Conservation (phyloP, 257 asterid species). For the Sherardia arvensis region DNA sequence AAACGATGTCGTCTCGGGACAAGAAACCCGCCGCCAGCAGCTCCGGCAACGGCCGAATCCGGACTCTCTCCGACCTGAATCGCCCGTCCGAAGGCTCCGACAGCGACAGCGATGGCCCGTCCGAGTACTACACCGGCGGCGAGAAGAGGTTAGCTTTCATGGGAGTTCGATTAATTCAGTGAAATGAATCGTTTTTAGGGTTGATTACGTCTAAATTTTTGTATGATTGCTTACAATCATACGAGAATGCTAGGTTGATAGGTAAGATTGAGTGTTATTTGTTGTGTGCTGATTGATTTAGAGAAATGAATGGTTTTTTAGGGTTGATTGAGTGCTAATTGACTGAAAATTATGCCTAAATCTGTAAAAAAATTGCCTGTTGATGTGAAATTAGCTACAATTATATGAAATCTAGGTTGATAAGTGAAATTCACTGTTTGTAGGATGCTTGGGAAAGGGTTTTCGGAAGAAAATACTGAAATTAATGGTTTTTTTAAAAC, state of each 20-base stretch:
- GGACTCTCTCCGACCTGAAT: constrained; percentile 90
- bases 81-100: constrained; percentile 70
- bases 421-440: background rate
- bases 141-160: constrained; percentile 62
- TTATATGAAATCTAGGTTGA: background rate
- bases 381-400: too few relatives aligned
- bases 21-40: constrained; percentile 48
- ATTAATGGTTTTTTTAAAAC: background rate
- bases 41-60: constrained; percentile 58
- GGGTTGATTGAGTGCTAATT: too few relatives aligned
- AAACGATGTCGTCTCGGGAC: constrained; percentile 64
- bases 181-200: background rate
- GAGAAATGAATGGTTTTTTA: too few relatives aligned
- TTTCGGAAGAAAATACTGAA: background rate
- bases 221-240: background rate
- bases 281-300: too few relatives aligned
- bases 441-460: background rate
- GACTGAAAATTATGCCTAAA: too few relatives aligned
- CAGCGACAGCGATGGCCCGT: constrained; percentile 71
- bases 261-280: too few relatives aligned
- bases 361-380: too few relatives aligned
- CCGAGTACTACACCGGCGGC: constrained; percentile 93
- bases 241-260: too few relatives aligned
- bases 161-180: background rate
- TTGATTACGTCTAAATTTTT: too few relatives aligned